These are phyloP conservation scores for Coniosporium tulheliwenetii DNA, from an alignment of 2,329 filamentous ascomycete genomes.

Conservation along the genomic window DNA sequence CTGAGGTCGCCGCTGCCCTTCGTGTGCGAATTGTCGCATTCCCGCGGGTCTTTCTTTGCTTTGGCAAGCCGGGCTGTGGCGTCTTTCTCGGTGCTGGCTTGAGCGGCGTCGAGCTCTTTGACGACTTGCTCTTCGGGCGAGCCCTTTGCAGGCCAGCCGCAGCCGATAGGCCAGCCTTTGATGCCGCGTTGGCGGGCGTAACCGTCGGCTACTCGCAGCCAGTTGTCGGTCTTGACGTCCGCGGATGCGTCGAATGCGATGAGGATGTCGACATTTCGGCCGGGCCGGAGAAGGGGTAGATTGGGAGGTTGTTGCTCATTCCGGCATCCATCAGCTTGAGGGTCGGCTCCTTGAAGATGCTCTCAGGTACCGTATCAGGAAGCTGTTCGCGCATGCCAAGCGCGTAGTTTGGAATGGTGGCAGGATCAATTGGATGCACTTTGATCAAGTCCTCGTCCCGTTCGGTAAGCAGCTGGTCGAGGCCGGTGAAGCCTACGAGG, in stretches of 20 bases:
- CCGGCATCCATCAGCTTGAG: conserved; percentile 72
- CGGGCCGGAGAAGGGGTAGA: conserved; percentile 87
- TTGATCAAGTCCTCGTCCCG: conserved; percentile 75
- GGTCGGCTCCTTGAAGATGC: conserved; percentile 54
- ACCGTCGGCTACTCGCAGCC: conserved; percentile 85
- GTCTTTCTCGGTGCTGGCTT: conserved; percentile 43
- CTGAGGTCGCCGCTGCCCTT: conserved; percentile 39
- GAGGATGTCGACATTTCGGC: conserved; percentile 75
- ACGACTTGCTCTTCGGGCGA: conserved; percentile 44
- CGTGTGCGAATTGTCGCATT: conserved; percentile 14
- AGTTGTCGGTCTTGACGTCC: conserved; percentile 87
- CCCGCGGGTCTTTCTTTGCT: conserved; percentile 25
- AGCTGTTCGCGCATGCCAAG: conserved; percentile 65
- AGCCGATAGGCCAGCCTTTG: conserved; percentile 85
- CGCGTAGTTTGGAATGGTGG: conserved; percentile 77
- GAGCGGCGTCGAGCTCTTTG: conserved; percentile 51
- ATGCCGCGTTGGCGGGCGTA: conserved; percentile 82
- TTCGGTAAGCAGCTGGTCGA: conserved; percentile 72
- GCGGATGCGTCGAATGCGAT: conserved; percentile 91
- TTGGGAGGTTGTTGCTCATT: conserved; percentile 96
- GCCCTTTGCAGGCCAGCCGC: conserved; percentile 69
- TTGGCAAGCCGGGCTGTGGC: conserved; percentile 47
- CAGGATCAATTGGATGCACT: conserved; percentile 88
- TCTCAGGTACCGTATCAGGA: conserved; percentile 61
- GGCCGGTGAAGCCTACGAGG: conserved; percentile 55